Evolutionary conservation across 1,139 yeast genomes (phyloP).

Genomic region (Geotrichum phurueaensis): DNA sequence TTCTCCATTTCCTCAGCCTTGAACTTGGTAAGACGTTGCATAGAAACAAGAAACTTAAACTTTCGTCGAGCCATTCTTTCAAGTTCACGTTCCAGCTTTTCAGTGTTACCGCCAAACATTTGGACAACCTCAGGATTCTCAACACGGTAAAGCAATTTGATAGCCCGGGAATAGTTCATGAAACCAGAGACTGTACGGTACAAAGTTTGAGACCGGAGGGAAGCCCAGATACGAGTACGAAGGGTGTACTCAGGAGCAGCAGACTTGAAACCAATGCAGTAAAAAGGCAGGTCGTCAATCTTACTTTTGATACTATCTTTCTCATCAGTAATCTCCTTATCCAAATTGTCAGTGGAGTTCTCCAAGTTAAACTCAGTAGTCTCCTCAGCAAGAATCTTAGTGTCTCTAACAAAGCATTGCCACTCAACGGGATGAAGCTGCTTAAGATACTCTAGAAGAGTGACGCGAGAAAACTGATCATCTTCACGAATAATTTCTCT

Average conservation of each 20-base stretch:
- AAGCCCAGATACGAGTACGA: constrained; percentile 99
- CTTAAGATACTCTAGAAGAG: constrained; percentile 90
- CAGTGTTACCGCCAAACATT: constrained; percentile 97
- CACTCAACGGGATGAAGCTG: constrained; percentile 98
- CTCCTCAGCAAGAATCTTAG: constrained; percentile 96
- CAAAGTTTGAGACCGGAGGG: constrained; percentile 94
- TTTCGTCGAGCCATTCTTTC: constrained; percentile 99
- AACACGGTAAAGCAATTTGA: constrained; percentile 92
- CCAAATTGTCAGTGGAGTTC: constrained; percentile 37
- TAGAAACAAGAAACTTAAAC: constrained; percentile 92
- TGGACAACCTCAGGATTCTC: constrained; percentile 98
- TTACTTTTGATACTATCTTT: constrained; percentile 69
- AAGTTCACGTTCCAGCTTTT: constrained; percentile 84
- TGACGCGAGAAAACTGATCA: constrained; percentile 95
- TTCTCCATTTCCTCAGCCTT: constrained; percentile 97
- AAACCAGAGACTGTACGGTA: constrained; percentile 98
- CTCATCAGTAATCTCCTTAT: constrained; percentile 50
- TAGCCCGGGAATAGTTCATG: constrained; percentile 98
- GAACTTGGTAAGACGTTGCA: constrained; percentile 97
- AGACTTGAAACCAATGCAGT: constrained; percentile 98
- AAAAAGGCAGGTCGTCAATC: constrained; percentile 96
- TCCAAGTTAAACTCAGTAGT: constrained; percentile 27
- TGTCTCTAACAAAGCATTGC: constrained; percentile 98
- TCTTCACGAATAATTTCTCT: constrained; percentile 98
- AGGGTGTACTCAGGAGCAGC: constrained; percentile 98